Base-by-base conservation (phyloP, 805 yeast genomes). In the Sungouiella thailandica region DNA sequence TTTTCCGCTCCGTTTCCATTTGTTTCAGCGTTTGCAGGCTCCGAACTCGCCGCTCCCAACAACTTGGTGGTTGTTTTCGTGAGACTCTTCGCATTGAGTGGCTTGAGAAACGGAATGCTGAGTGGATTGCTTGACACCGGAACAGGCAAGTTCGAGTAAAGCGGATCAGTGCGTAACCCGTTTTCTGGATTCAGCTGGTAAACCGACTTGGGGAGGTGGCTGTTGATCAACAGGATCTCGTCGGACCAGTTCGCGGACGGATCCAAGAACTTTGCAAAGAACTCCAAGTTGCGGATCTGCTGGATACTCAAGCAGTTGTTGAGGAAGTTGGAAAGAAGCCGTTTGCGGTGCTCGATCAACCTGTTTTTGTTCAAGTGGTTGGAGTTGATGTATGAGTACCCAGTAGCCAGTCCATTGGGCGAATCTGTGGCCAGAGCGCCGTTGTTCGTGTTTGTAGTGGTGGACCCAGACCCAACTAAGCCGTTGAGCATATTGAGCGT, bases 161-260 rank as follows among this genome's bases (percentile, higher is more conserved):
- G 34, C 2, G 56, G 41, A 26, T 62, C 67, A 2, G 32, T 52
- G 27, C 39, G 70, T 72, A 49, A 28, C 2, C 69, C 70, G 37
- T 67, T 66, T 37, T 66, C 70, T 1, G 73, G 73, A 40, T 67
- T 67, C 63, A 63, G 68, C 32, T 46, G 52, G 36, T 63, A 65
- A 1, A 62, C 56, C 7, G 63, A 58, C 34, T 58, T 60, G 2
- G 73, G 73, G 28, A 67, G 49, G 34, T 65, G 70, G 34, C 59
- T 57, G 16, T 50, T 46, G 7, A 65, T 55, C 28, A 65, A 46
- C 12, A 53, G 36, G 4, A 60, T 55, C 36, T 67, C 95, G 50
- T 89, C 96, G 16, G 72, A 67, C 90, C 96, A 93, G 44, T 76
- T 74, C 9, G 85, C 76, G 40, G 82, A 82, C 5, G 97, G 95